Conservation (phyloP, 2,329 filamentous ascomycete genomes). For the Cladosporium sphaerospermum region DNA sequence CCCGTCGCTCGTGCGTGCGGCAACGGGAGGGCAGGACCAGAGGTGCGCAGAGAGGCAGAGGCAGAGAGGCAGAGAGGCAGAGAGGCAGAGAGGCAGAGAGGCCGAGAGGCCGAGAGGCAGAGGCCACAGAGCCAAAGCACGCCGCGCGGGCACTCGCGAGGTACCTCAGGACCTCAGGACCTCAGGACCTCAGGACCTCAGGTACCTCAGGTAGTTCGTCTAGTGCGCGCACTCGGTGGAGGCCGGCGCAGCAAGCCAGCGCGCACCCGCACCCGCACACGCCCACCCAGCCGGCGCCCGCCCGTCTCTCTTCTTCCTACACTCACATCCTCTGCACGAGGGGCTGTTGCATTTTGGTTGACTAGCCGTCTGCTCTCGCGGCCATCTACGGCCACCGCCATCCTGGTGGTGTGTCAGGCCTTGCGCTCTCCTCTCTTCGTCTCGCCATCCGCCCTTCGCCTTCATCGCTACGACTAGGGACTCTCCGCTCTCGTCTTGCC, state of each 20-base stretch:
- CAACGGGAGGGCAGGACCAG: too few relatives aligned
- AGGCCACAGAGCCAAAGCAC: too few relatives aligned
- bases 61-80: too few relatives aligned
- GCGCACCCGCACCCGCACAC: neutral
- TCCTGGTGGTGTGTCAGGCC: slow-evolving; percentile 30
- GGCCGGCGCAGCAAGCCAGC: neutral
- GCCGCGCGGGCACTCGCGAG: too few relatives aligned
- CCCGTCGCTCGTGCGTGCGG: too few relatives aligned
- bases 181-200: too few relatives aligned
- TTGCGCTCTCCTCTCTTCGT: slow-evolving; percentile 16
- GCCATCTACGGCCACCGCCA: slow-evolving; percentile 30
- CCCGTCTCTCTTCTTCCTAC: slow-evolving; percentile 6
- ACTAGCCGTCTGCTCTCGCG: slow-evolving; percentile 12
- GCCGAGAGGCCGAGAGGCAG: too few relatives aligned
- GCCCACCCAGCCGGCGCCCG: neutral
- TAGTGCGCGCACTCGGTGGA: too few relatives aligned
- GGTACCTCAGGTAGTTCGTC: too few relatives aligned
- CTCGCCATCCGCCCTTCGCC: neutral
- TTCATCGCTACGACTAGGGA: slow-evolving; percentile 5
- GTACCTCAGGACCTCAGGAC: too few relatives aligned
- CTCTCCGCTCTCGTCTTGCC: neutral
- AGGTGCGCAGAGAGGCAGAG: too few relatives aligned
- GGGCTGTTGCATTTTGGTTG: slow-evolving; percentile 11
- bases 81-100: too few relatives aligned
- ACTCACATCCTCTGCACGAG: slow-evolving; percentile 11